These are phyloP conservation scores for Suillus variegatus DNA, from an alignment of 768 basidiomycete genomes.

Conservation along the genomic window DNA sequence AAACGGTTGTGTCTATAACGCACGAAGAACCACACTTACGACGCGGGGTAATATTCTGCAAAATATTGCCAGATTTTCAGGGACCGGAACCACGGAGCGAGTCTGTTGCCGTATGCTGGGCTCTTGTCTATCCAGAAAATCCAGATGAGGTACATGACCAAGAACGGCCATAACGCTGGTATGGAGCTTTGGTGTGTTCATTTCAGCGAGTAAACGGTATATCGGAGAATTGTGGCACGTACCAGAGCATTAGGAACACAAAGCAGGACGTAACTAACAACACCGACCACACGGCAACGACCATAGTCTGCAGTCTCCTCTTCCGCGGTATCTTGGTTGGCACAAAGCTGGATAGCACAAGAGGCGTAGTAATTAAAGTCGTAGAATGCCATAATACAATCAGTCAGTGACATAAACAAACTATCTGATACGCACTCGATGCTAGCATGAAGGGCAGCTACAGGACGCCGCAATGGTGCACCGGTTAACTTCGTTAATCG, in stretches of 20 bases:
- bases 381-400: neutral
- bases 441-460: slow-evolving; percentile 68
- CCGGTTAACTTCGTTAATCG: slow-evolving; percentile 59
- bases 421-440: slow-evolving; percentile 55
- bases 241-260: slow-evolving; percentile 84
- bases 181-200: slow-evolving; percentile 61
- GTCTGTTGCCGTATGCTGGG: slow-evolving; percentile 71
- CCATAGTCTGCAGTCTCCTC: slow-evolving; percentile 85
- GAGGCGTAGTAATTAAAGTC: neutral
- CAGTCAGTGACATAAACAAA: slow-evolving; percentile 17
- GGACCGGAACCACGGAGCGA: slow-evolving; percentile 74
- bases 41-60: slow-evolving; percentile 88
- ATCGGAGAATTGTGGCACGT: slow-evolving; percentile 24
- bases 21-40: slow-evolving; percentile 59
- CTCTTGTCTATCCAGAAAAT: slow-evolving; percentile 71
- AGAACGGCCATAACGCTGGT: slow-evolving; percentile 85
- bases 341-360: slow-evolving; percentile 58
- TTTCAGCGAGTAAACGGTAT: neutral
- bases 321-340: slow-evolving; percentile 85
- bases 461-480: slow-evolving; percentile 60
- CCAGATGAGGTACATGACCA: slow-evolving; percentile 82
- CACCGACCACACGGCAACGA: slow-evolving; percentile 88
- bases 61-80: slow-evolving; percentile 83
- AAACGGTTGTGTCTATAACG: neutral
- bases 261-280: slow-evolving; percentile 67